phyloP scores from a whole-genome alignment of 176 grass and related monocot genomes.

The Olyra latifolia region DNA sequence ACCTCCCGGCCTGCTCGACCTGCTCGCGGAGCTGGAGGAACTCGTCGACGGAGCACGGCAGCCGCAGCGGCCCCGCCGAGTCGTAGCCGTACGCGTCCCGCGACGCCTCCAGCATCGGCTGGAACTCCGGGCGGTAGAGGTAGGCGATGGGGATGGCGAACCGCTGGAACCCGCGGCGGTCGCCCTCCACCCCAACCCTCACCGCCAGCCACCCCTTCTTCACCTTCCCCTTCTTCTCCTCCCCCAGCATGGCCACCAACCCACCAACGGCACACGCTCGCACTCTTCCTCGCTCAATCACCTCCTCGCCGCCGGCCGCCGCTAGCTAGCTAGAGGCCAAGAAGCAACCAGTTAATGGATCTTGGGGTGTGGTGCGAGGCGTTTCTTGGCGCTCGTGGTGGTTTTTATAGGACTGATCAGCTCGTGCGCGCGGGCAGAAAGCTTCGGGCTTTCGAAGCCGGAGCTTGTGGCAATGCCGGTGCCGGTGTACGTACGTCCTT shows the following conservation, averaged over 20 bases:
- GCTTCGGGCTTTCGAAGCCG: too few relatives aligned
- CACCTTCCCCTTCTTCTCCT: conserved; percentile 76
- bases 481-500: conserved; percentile 37
- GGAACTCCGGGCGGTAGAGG: conserved; percentile 82
- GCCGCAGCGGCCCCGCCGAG: conserved; percentile 58
- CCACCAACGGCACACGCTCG: not conserved
- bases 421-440: too few relatives aligned
- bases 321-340: too few relatives aligned
- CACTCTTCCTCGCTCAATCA: not conserved
- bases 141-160: conserved; percentile 96
- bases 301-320: conserved; percentile 21
- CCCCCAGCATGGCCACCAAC: conserved; percentile 41
- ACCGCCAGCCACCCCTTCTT: conserved; percentile 96
- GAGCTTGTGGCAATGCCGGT: not conserved
- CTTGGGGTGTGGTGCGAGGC: conserved; percentile 15
- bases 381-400: not conserved
- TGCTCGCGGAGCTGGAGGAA: conserved; percentile 74
- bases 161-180: conserved; percentile 33
- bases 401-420: conserved; percentile 31
- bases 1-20: conserved; percentile 38
- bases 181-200: conserved; percentile 60
- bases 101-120: conserved; percentile 60
- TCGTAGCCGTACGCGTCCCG: conserved; percentile 82
- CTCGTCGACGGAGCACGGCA: conserved; percentile 89
- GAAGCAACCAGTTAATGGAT: too few relatives aligned